Evolutionary conservation across 2,329 filamentous ascomycete species (phyloP).

Genomic region (Colletotrichum sp.): DNA sequence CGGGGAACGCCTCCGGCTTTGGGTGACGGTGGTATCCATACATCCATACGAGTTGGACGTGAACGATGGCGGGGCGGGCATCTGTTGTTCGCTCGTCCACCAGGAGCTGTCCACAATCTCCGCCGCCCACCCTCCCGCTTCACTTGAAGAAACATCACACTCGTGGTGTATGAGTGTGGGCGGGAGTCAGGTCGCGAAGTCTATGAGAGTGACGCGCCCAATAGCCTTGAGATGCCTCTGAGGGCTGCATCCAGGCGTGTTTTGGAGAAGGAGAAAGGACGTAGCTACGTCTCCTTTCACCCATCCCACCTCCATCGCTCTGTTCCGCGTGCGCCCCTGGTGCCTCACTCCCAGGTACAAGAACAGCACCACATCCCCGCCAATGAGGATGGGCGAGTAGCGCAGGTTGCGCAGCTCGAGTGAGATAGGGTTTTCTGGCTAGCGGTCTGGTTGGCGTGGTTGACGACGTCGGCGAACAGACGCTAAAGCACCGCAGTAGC

Average conservation of each 20-base stretch:
- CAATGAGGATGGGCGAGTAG: not conserved
- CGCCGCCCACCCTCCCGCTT: not conserved
- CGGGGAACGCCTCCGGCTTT: not conserved
- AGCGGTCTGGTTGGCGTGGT: not conserved
- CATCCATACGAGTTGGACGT: not conserved
- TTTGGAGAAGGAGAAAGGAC: not conserved
- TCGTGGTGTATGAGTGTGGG: not conserved
- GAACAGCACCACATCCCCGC: not conserved
- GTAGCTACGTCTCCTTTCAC: not conserved
- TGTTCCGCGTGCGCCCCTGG: not conserved
- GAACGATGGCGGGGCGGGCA: not conserved
- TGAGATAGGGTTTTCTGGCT: conserved; percentile 2
- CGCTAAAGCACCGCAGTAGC: not conserved
- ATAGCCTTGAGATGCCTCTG: not conserved
- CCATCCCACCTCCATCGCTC: not conserved
- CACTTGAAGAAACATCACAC: not conserved
- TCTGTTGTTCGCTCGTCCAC: not conserved
- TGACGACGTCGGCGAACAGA: conserved; percentile 15
- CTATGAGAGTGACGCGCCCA: not conserved
- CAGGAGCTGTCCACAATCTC: not conserved
- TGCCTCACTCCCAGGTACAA: not conserved
- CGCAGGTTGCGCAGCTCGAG: not conserved
- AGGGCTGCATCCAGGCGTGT: not conserved
- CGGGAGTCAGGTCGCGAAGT: not conserved
- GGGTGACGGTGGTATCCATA: not conserved